Conservation (phyloP, 352 stramenopile genomes). For the Globisporangium spinosum region DNA sequence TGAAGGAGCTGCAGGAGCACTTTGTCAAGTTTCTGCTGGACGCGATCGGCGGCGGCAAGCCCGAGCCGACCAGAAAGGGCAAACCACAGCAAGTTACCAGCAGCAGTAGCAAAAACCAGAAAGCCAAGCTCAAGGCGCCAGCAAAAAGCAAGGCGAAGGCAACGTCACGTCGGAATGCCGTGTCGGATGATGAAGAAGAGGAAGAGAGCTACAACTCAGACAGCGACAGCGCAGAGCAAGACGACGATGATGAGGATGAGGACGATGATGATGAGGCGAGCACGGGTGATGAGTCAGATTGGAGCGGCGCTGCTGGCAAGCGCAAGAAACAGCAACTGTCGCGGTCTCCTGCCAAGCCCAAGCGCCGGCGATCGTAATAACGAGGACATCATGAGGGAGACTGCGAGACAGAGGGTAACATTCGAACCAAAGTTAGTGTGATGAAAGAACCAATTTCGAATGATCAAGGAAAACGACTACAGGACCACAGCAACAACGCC, state of each 20-base stretch:
- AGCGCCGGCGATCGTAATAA: conserved; percentile 25
- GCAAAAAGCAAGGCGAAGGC: conserved; percentile 3
- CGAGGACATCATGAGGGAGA: neutral
- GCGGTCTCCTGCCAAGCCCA: conserved; percentile 18
- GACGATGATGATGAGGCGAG: conserved; percentile 26
- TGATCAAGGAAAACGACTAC: neutral
- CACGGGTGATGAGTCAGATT: conserved; percentile 37
- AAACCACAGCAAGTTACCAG: conserved; percentile 8
- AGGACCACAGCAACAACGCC: neutral
- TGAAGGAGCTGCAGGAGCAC: conserved; percentile 66
- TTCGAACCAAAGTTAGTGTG: neutral
- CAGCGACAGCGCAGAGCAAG: conserved; percentile 51
- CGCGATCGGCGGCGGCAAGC: conserved; percentile 36
- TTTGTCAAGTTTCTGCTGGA: conserved; percentile 74
- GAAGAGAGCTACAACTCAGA: conserved; percentile 46
- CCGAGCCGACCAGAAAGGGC: conserved; percentile 9
- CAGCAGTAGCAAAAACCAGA: conserved; percentile 18
- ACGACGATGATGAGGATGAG: conserved; percentile 28
- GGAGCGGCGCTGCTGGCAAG: conserved; percentile 29
- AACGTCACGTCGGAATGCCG: conserved; percentile 3
- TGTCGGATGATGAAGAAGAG: conserved; percentile 47
- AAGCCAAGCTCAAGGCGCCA: conserved; percentile 23
- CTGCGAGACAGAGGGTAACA: neutral
- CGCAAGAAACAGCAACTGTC: conserved; percentile 22
- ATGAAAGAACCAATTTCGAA: neutral